phyloP scores from a whole-genome alignment of 2,329 filamentous ascomycete species.

The Colletotrichum tabaci region DNA sequence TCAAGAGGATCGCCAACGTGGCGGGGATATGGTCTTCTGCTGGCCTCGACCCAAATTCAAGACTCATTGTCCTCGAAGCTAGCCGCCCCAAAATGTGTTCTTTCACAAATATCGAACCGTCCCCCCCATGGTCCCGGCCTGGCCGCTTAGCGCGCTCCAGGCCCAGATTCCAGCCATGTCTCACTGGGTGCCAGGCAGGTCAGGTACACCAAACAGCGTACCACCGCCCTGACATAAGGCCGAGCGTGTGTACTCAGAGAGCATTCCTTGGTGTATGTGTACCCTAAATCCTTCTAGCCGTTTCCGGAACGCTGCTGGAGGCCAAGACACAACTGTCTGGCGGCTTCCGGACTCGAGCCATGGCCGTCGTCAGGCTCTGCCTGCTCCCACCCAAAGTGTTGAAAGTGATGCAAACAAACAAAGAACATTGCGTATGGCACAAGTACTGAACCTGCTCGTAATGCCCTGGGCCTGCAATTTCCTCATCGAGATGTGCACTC shows the following conservation, averaged over 20 bases:
- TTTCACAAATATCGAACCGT: conserved; percentile 13
- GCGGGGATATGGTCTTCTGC: conserved; percentile 23
- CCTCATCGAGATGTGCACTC: conserved; percentile 60
- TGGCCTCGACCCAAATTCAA: conserved; percentile 24
- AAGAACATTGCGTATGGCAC: conserved; percentile 13
- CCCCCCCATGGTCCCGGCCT: conserved; percentile 20
- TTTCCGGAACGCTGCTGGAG: conserved; percentile 21
- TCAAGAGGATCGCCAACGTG: conserved; percentile 30
- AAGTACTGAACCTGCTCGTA: background rate
- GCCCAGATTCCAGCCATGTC: conserved; percentile 32
- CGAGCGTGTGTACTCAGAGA: background rate
- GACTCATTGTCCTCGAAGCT: conserved; percentile 34
- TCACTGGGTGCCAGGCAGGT: conserved; percentile 14
- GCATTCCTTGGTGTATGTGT: conserved; percentile 23
- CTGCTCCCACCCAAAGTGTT: background rate
- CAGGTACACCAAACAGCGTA: background rate
- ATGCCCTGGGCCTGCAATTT: background rate
- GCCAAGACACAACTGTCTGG: conserved; percentile 13
- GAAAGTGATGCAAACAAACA: conserved; percentile 21
- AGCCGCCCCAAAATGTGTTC: conserved; percentile 23
- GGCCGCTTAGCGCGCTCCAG: conserved; percentile 9
- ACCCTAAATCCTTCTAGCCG: conserved; percentile 12
- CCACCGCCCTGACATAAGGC: background rate
- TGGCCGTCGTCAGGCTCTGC: conserved; percentile 11
- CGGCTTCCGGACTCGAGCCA: conserved; percentile 13